Base-by-base conservation (phyloP, 441 rosid species). In the Gossypium davidsonii region DNA sequence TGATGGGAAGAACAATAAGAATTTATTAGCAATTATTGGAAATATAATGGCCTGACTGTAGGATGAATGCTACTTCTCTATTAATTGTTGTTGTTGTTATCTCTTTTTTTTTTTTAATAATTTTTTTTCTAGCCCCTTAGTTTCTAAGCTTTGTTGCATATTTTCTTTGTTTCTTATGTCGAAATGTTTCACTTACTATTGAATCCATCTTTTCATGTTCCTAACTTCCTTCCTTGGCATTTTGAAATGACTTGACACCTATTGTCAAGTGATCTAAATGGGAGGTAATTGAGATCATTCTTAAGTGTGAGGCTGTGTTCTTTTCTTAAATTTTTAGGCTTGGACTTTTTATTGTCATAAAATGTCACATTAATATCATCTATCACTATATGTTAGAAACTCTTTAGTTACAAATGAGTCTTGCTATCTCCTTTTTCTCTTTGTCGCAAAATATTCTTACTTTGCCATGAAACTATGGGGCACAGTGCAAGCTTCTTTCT, bases 401-500 rank as follows among this genome's bases (percentile, higher is more conserved):
- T 12, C 70, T 65, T 44, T 44, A 23, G 55, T 21, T 65, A 23
- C 60, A 23, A 57, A 57, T 57, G 9, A 21, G 28, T 57, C 31
- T 4, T 57, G 61, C 31, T 21, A 11, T n/a, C 20, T 15, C 12
- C 6, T 15, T 31, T 31, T 61, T 15, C 12, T 31, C 34, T 4
- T 60, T 64, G 49, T 42, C 6, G 26, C 49, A 11, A 12, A 20
- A 11, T 44, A 39, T 64, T 17, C 10, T 42, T 64, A 2, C 46
- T 63, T 34, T 11, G 26, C 26, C 14, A 18, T 4, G 10, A 6
- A 11, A 64, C 17, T 12, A 42, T 44, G 34, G 14, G 10, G 48
- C 53, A 44, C 18, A 65, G 55, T 65, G 70, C 53, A 65, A 21
- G 79, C 52, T 31, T 18, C 21, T 42, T 49, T 26, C 25, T 52